Base-by-base conservation (phyloP, 2,329 filamentous ascomycete species). In the Colletotrichum lindemuthianum region DNA sequence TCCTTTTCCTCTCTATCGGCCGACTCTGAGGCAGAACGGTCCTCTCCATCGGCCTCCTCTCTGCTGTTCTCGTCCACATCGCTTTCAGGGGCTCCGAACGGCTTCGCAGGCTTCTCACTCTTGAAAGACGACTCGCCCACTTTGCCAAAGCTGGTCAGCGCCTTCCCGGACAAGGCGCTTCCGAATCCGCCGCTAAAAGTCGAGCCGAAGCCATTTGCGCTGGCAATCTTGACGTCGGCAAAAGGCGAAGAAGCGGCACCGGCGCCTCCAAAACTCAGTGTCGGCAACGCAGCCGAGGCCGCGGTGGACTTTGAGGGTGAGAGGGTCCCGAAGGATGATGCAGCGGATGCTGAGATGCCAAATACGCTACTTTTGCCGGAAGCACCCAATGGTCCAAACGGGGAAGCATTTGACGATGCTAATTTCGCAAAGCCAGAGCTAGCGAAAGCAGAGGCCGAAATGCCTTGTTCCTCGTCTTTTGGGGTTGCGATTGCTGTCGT, bases 71-170 rank as follows among this genome's bases (percentile, higher is more conserved):
- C 84, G 44, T 88, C 87, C 3, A 80, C 83, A 52, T 89, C 88
- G 64, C 87, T 90, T 43, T 89, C 88, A 2, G 92, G 87, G 11
- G 92, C 91, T 37, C 93, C 93, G 73, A 97, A 96, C 0, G 92
- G 86, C 76, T 87, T 92, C 4, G 85, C 83, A 12, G 87, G 82
- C 74, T 91, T 92, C 65, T 83, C 82, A 63, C 81, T 86, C 71
- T 81, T 84, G 43, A 84, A 77, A 11, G 77, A 78, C 16, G 78
- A 78, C 40, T 78, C 78, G 54, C 84, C 86, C 24, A 88, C 84
- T 49, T 89, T 88, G 45, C 89, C 92, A 76, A 97, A 97, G 69
- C 85, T 90, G 2, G 85, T 84, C 9, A 93, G 76, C 1, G 75
- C 71, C 66, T 83, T 84, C 37, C 80, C 78, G 0, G 75, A 71